Evolutionary conservation across 306 rosid genomes (phyloP).

Genomic region (Pterocarpus santalinus): DNA sequence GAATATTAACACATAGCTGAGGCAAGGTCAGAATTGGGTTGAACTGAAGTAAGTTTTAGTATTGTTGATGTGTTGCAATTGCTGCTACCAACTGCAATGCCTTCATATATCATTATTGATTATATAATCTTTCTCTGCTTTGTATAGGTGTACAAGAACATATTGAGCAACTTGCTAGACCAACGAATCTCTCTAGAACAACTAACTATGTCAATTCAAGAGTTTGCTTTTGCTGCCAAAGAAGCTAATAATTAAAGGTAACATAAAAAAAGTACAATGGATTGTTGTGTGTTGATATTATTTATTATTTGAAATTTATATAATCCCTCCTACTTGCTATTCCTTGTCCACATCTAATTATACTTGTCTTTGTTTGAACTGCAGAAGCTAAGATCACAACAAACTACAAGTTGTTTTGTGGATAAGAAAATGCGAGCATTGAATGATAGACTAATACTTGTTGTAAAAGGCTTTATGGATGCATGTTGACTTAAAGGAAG

Average conservation of each 20-base stretch:
- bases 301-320: no score
- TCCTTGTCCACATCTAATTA: no score
- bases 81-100: background rate
- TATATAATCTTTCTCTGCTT: background rate
- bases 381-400: no score
- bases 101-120: background rate
- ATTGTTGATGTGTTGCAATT: background rate
- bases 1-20: background rate
- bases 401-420: no score
- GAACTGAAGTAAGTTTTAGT: constrained; percentile 2
- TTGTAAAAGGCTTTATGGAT: no score
- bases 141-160: constrained; percentile 55
- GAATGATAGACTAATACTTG: no score
- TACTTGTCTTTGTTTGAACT: no score
- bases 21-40: constrained; percentile 14
- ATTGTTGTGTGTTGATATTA: no score
- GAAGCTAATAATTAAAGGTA: constrained; percentile 67
- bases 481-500: no score
- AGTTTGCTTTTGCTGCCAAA: constrained; percentile 65
- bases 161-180: constrained; percentile 56
- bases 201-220: constrained; percentile 58
- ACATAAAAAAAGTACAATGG: no score
- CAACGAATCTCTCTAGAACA: constrained; percentile 50
- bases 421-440: no score
- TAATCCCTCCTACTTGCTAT: no score